phyloP scores from a whole-genome alignment of 176 grass and related monocot species.

The Oryza officinalis region DNA sequence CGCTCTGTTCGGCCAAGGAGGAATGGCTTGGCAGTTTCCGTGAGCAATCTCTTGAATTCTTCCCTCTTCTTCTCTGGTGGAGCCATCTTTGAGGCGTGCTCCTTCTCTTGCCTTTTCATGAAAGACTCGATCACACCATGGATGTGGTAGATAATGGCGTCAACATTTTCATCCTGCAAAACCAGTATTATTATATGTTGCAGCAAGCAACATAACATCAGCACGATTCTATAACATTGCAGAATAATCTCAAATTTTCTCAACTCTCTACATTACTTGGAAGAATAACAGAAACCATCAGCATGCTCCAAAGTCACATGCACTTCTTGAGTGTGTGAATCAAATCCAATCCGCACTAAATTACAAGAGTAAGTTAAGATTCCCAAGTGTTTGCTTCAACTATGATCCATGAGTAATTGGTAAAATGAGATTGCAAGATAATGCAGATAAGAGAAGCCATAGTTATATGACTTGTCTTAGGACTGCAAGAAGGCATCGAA shows the following conservation, averaged over 20 bases:
- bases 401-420: background rate
- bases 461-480: background rate
- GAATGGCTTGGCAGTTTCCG: conserved; percentile 68
- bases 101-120: conserved; percentile 58
- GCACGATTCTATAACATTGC: background rate
- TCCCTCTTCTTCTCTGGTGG: conserved; percentile 50
- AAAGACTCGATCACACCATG: conserved; percentile 76
- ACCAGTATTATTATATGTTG: background rate
- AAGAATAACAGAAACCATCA: background rate
- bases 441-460: background rate
- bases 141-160: conserved; percentile 76
- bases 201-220: background rate
- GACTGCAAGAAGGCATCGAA: background rate
- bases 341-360: background rate
- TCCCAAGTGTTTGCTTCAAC: background rate
- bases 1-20: conserved; percentile 53
- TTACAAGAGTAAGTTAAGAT: background rate
- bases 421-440: background rate
- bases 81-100: background rate
- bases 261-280: background rate
- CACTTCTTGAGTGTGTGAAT: background rate
- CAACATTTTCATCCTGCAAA: conserved; percentile 68
- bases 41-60: conserved; percentile 63
- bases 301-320: background rate
- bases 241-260: background rate